Evolutionary conservation across 306 rosid species (phyloP).

Genomic region (Datisca glomerata): DNA sequence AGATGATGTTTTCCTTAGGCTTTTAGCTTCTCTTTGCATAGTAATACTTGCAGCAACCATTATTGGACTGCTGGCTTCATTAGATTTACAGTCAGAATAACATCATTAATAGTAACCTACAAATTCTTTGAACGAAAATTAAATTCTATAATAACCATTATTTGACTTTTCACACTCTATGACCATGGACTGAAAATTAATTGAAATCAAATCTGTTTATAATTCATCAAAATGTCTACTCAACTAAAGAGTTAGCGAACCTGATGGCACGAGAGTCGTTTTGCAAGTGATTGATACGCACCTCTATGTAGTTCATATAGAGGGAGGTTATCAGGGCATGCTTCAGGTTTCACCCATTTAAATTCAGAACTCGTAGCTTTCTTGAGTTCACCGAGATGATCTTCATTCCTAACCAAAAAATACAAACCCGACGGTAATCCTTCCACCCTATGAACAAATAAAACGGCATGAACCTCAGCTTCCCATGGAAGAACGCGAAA

Average conservation of each 20-base stretch:
- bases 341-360: slow-evolving; percentile 67
- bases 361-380: slow-evolving; percentile 45
- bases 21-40: no score
- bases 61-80: no score
- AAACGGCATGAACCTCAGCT: slow-evolving; percentile 79
- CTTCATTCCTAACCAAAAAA: slow-evolving; percentile 78
- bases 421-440: slow-evolving; percentile 73
- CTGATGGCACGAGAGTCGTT: slow-evolving; percentile 80
- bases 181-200: no score
- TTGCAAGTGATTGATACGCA: slow-evolving; percentile 36
- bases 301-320: slow-evolving; percentile 47
- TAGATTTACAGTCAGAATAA: no score
- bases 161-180: no score
- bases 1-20: no score
- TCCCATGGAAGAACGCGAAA: slow-evolving; percentile 77
- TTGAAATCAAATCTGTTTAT: no score
- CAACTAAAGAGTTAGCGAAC: slow-evolving; percentile 16
- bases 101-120: no score
- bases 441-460: slow-evolving; percentile 85
- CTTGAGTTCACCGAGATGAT: slow-evolving; percentile 60
- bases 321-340: slow-evolving; percentile 72
- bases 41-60: no score
- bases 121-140: no score
- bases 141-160: no score
- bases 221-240: slow-evolving; percentile 2